A percentile compares a stretch with the other conserved stretches of the same genome.
Conservation (phyloP, 768 basidiomycete genomes). For the Galerina marginata region DNA sequence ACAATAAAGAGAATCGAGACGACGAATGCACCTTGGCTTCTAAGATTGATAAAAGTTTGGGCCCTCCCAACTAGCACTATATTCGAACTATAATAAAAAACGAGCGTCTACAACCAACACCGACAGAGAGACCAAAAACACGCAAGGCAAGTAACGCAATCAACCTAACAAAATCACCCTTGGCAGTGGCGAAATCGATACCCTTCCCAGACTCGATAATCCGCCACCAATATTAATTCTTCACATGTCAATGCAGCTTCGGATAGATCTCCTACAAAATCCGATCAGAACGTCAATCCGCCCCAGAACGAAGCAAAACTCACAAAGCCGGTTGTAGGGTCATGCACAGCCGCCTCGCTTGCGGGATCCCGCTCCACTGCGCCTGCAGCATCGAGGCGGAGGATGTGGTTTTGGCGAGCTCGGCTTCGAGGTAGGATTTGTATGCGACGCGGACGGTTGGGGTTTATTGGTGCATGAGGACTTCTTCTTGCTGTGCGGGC, state of each 20-base stretch:
- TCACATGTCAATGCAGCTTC: too few relatives aligned
- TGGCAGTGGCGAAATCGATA: constrained; percentile 85
- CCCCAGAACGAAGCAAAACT: constrained; percentile 32
- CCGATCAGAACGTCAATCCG: constrained; percentile 50
- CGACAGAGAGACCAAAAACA: constrained; percentile 49
- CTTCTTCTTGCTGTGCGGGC: constrained; percentile 47
- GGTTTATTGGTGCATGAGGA: constrained; percentile 57
- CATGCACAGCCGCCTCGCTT: constrained; percentile 50
- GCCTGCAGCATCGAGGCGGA: constrained; percentile 60
- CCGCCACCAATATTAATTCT: too few relatives aligned
- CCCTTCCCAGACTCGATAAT: too few relatives aligned
- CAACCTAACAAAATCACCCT: constrained; percentile 46
- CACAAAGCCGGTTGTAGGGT: constrained; percentile 84
- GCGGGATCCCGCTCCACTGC: constrained; percentile 73
- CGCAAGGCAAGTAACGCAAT: background rate
- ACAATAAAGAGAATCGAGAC: too few relatives aligned
- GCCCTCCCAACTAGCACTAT: constrained; percentile 90
- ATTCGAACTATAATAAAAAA: constrained; percentile 68
- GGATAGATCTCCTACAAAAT: constrained; percentile 31
- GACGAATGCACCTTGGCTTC: constrained; percentile 73
- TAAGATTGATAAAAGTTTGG: constrained; percentile 85
- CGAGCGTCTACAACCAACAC: constrained; percentile 87
- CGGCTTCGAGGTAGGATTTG: constrained; percentile 65
- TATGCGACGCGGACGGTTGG: constrained; percentile 57
- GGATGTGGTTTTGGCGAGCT: constrained; percentile 57